phyloP scores from a whole-genome alignment of 2,329 filamentous ascomycete genomes.

The Sclerotinia subarctica region DNA sequence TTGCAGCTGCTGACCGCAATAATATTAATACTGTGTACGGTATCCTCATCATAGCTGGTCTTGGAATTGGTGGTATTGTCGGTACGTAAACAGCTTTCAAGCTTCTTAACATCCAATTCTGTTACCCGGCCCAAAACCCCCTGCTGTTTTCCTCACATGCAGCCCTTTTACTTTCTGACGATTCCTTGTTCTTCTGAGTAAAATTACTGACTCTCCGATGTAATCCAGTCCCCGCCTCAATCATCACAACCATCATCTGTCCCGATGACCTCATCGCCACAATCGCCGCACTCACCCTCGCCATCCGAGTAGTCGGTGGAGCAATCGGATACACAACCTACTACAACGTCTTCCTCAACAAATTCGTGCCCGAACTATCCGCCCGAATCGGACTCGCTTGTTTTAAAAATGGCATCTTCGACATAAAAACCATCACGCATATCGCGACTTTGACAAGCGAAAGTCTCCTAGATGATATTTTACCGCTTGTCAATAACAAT shows the following conservation, averaged over 20 bases:
- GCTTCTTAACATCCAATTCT: not conserved
- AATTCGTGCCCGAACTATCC: constrained; percentile 38
- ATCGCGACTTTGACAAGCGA: constrained; percentile 53
- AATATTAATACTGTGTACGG: constrained; percentile 56
- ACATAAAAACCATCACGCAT: constrained; percentile 45
- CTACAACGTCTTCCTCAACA: constrained; percentile 53
- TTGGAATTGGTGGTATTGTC: constrained; percentile 64
- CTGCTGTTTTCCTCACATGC: not conserved
- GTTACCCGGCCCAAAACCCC: not conserved
- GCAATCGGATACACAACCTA: constrained; percentile 60
- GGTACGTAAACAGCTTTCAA: constrained; percentile 45
- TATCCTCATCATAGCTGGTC: constrained; percentile 55
- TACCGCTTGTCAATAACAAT: constrained; percentile 53
- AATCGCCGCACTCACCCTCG: constrained; percentile 63
- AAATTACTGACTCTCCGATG: not conserved
- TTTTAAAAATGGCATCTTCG: constrained; percentile 29
- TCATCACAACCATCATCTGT: constrained; percentile 67
- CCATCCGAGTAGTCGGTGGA: constrained; percentile 67
- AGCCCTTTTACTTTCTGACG: not conserved
- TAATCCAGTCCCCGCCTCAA: constrained; percentile 62
- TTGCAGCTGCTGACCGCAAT: constrained; percentile 50
- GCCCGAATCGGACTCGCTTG: constrained; percentile 31
- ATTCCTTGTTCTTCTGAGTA: too few species aligned
- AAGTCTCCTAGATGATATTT: constrained; percentile 49
- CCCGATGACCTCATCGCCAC: constrained; percentile 69